Evolutionary conservation across 1,284 basidiomycete species (phyloP).

Genomic region (Leccinum glutinopallens): DNA sequence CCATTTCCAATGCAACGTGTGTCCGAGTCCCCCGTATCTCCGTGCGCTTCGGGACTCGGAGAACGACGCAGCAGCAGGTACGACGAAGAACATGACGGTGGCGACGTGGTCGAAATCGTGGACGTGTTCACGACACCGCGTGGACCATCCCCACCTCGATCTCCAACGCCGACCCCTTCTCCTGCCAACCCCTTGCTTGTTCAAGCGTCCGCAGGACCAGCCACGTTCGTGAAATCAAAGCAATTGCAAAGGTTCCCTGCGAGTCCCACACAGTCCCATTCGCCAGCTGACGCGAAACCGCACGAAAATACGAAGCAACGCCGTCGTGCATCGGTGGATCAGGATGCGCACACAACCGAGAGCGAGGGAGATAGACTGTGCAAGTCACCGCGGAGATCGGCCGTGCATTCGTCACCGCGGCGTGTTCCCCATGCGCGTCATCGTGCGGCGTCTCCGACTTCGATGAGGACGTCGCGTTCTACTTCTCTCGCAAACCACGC

Average conservation of each 20-base stretch:
- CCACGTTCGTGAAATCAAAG: neutral
- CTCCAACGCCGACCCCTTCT: conserved; percentile 27
- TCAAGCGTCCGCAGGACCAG: conserved; percentile 4
- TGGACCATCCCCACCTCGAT: conserved; percentile 25
- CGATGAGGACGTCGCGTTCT: neutral
- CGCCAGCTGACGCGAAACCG: neutral
- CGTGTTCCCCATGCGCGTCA: conserved; percentile 3
- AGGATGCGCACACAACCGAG: conserved; percentile 10
- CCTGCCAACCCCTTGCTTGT: conserved; percentile 5
- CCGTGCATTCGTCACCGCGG: conserved; percentile 31
- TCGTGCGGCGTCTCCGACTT: conserved; percentile 23
- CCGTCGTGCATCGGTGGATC: conserved; percentile 8
- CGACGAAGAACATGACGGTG: neutral
- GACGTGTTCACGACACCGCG: conserved; percentile 30
- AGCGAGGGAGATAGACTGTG: conserved; percentile 10
- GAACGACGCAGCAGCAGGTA: neutral
- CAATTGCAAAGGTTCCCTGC: conserved; percentile 5
- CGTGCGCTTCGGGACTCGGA: neutral
- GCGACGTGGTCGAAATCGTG: conserved; percentile 18
- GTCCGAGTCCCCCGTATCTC: conserved; percentile 3
- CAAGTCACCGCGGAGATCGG: conserved; percentile 36
- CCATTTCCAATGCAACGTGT: conserved; percentile 33
- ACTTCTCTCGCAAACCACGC: neutral
- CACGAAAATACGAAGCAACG: conserved; percentile 11
- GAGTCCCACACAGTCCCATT: conserved; percentile 16